These are phyloP conservation scores for Cyclocybe aegerita DNA, from an alignment of 768 basidiomycete species.

Conservation along the genomic window DNA sequence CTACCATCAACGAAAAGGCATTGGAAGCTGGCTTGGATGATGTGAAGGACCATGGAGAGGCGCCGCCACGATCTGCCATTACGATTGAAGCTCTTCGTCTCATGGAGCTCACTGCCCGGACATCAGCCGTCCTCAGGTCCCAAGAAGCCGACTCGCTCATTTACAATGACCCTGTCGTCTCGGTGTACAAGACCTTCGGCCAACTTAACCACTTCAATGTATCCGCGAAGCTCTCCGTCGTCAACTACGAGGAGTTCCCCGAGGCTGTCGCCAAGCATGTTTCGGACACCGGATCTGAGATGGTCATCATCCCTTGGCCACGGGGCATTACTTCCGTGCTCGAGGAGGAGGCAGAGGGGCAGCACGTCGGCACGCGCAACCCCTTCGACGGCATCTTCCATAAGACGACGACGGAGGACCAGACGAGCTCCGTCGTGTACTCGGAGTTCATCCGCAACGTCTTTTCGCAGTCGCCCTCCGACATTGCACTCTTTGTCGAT, in stretches of 20 bases:
- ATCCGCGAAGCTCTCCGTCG: slow-evolving; percentile 70
- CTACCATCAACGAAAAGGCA: slow-evolving; percentile 30
- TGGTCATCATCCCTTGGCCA: slow-evolving; percentile 87
- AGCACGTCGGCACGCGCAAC: slow-evolving; percentile 35
- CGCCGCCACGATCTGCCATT: slow-evolving; percentile 22
- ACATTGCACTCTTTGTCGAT: slow-evolving; percentile 89
- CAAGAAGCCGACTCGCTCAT: slow-evolving; percentile 72
- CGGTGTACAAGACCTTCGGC: slow-evolving; percentile 77
- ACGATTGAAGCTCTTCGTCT: slow-evolving; percentile 80
- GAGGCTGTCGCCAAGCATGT: slow-evolving; percentile 63
- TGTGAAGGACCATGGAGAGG: background rate
- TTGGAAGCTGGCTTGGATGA: slow-evolving; percentile 12
- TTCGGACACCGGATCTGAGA: slow-evolving; percentile 54
- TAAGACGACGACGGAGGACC: slow-evolving; percentile 44
- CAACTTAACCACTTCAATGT: slow-evolving; percentile 67
- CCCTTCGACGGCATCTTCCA: slow-evolving; percentile 84
- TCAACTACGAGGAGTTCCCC: slow-evolving; percentile 73
- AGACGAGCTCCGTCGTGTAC: slow-evolving; percentile 56
- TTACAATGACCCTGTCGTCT: slow-evolving; percentile 68
- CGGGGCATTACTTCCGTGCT: slow-evolving; percentile 34
- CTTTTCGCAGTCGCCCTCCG: slow-evolving; percentile 67
- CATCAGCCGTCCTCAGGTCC: slow-evolving; percentile 83
- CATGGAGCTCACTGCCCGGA: slow-evolving; percentile 86
- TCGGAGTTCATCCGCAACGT: slow-evolving; percentile 86
- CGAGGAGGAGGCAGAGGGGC: slow-evolving; percentile 23